Conservation (phyloP, 2,329 filamentous ascomycete species). For the Penicillium corylophilum region DNA sequence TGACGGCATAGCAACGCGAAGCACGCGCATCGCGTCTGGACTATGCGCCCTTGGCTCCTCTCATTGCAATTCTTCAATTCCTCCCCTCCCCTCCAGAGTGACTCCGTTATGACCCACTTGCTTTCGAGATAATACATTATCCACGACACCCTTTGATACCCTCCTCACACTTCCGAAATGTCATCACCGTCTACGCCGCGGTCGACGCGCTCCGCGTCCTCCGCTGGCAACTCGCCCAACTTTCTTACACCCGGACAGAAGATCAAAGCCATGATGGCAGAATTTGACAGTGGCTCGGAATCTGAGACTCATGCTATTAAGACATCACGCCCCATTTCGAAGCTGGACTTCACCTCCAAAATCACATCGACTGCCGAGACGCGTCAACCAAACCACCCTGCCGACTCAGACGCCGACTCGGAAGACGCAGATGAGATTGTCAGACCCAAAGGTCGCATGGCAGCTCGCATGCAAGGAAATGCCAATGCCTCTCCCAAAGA, state of each 20-base stretch:
- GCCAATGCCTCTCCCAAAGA: constrained; percentile 17
- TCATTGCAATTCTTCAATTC: constrained; percentile 4
- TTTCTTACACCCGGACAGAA: constrained; percentile 48
- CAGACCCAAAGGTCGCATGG: constrained; percentile 63
- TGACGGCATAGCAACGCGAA: constrained; percentile 23
- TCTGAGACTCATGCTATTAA: constrained; percentile 39
- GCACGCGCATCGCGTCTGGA: constrained; percentile 26
- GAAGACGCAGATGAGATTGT: constrained; percentile 48
- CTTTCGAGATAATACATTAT: not conserved
- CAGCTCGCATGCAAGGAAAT: constrained; percentile 59
- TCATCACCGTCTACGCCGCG: constrained; percentile 35
- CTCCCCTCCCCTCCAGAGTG: not conserved
- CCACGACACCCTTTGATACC: not conserved
- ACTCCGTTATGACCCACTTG: constrained; percentile 7
- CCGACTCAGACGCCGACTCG: constrained; percentile 18
- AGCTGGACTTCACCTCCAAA: constrained; percentile 18
- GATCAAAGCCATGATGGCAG: constrained; percentile 51
- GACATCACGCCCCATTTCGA: constrained; percentile 12
- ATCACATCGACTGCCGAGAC: not conserved
- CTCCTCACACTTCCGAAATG: constrained; percentile 19
- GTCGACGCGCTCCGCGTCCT: constrained; percentile 34
- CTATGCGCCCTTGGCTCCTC: constrained; percentile 19
- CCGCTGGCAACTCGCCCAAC: constrained; percentile 28
- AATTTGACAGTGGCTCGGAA: constrained; percentile 49
- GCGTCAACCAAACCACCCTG: not conserved